Conservation (phyloP, 2,329 filamentous ascomycete genomes). For the Aspergillus piperis region DNA sequence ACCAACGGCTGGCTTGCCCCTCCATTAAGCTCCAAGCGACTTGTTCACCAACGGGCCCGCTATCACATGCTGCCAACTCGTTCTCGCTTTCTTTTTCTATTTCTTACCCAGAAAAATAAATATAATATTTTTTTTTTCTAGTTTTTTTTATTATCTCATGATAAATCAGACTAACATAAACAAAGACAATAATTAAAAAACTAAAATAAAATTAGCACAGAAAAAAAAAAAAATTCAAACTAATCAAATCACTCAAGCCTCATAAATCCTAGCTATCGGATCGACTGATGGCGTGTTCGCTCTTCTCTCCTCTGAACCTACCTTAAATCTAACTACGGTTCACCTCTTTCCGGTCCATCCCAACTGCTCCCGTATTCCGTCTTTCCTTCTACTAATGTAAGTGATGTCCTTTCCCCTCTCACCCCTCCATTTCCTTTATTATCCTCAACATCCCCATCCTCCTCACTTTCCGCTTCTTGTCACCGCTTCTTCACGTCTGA, state of each 20-base stretch:
- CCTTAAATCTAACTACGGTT: constrained; percentile 19
- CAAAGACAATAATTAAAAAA: not conserved
- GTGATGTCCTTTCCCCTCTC: constrained; percentile 11
- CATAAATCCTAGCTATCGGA: not conserved
- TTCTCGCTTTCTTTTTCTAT: too few species aligned
- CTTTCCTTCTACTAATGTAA: constrained; percentile 1
- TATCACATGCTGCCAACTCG: constrained; percentile 25
- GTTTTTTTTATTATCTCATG: not conserved
- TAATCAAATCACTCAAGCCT: constrained; percentile 3
- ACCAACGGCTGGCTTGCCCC: constrained; percentile 11
- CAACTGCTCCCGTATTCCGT: constrained; percentile 3
- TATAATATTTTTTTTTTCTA: not conserved
- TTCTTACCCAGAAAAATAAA: constrained; percentile 7
- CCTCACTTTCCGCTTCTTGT: not conserved
- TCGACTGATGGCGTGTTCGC: constrained; percentile 12
- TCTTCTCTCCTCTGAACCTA: constrained; percentile 10
- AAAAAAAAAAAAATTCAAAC: not conserved
- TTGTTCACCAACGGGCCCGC: constrained; percentile 16
- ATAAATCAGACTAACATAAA: constrained; percentile 12
- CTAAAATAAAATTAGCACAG: not conserved
- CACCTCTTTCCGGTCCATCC: constrained; percentile 13
- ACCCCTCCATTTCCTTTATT: not conserved
- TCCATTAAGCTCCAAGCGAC: not conserved
- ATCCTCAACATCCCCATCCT: not conserved
- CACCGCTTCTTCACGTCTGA: not conserved